Evolutionary conservation across 1,284 basidiomycete species (phyloP).

Genomic region (Wallemia mellicola): DNA sequence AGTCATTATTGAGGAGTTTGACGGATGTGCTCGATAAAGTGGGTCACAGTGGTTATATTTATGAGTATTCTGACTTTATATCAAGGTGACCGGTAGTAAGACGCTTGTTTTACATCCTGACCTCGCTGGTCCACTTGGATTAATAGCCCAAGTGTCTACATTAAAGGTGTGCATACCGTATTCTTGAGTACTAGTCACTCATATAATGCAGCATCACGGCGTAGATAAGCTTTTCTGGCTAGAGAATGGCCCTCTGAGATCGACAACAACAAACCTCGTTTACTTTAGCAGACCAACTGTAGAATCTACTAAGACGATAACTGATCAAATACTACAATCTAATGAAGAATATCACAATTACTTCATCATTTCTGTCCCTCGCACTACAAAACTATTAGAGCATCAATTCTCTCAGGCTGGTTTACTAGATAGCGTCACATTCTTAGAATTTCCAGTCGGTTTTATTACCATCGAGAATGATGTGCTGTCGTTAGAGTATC

Average conservation of each 20-base stretch:
- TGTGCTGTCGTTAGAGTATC: conserved; percentile 58
- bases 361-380: conserved; percentile 65
- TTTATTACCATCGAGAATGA: conserved; percentile 80
- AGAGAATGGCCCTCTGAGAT: conserved; percentile 52
- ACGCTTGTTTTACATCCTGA: conserved; percentile 72
- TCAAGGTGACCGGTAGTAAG: conserved; percentile 72
- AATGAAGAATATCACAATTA: conserved; percentile 26
- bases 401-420: conserved; percentile 67
- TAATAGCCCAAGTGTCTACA: conserved; percentile 68
- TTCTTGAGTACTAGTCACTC: not conserved
- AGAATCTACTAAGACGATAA: conserved; percentile 43
- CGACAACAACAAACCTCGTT: conserved; percentile 61
- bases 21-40: not conserved
- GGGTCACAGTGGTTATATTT: too few species aligned
- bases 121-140: conserved; percentile 66
- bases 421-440: conserved; percentile 57
- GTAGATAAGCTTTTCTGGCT: conserved; percentile 99
- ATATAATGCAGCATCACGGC: conserved; percentile 46
- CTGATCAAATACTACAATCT: not conserved
- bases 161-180: conserved; percentile 39
- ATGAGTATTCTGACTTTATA: not conserved
- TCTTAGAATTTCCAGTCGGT: conserved; percentile 64
- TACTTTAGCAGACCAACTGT: conserved; percentile 77
- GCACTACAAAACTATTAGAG: conserved; percentile 54
- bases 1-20: not conserved